Evolutionary conservation across 1,139 yeast genomes (phyloP).

Genomic region (Suhomyces maxii): DNA sequence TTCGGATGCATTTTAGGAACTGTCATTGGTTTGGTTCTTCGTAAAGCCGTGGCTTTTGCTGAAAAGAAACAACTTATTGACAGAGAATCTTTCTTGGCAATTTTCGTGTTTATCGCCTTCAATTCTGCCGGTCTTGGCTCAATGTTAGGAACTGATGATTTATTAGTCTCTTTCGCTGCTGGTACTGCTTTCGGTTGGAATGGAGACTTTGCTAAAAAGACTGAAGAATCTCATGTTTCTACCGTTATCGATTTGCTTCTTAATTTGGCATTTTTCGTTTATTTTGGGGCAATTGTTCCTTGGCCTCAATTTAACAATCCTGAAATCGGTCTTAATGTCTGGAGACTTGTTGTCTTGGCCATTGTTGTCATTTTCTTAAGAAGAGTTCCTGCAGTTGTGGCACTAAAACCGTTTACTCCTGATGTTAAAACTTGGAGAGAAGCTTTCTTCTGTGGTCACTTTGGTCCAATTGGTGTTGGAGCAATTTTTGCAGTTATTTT

Average conservation of each 20-base stretch:
- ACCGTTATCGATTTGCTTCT: slow-evolving; percentile 85
- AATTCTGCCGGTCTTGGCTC: slow-evolving; percentile 94
- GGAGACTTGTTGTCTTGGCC: slow-evolving; percentile 84
- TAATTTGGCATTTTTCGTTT: slow-evolving; percentile 86
- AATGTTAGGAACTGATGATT: slow-evolving; percentile 88
- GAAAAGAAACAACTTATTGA: slow-evolving; percentile 77
- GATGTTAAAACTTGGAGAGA: slow-evolving; percentile 95
- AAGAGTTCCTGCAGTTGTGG: slow-evolving; percentile 83
- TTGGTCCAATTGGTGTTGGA: slow-evolving; percentile 98
- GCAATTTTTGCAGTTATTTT: slow-evolving; percentile 89
- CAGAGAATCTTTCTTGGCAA: slow-evolving; percentile 89
- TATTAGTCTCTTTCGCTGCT: slow-evolving; percentile 90
- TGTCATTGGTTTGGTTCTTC: slow-evolving; percentile 70
- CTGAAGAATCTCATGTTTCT: slow-evolving; percentile 90
- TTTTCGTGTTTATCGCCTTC: slow-evolving; percentile 81
- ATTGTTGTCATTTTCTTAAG: slow-evolving; percentile 81
- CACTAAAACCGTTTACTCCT: slow-evolving; percentile 80
- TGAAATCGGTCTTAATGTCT: slow-evolving; percentile 67
- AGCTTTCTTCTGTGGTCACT: slow-evolving; percentile 93
- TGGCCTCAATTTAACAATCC: slow-evolving; percentile 80
- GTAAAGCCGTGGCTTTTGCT: slow-evolving; percentile 76
- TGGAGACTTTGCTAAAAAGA: slow-evolving; percentile 84
- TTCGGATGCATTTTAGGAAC: slow-evolving; percentile 83
- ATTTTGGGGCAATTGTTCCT: slow-evolving; percentile 92
- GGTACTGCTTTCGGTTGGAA: slow-evolving; percentile 98